These are phyloP conservation scores for Kalaharituber pfeilii DNA, from an alignment of 2,329 filamentous ascomycete genomes.

Conservation along the genomic window DNA sequence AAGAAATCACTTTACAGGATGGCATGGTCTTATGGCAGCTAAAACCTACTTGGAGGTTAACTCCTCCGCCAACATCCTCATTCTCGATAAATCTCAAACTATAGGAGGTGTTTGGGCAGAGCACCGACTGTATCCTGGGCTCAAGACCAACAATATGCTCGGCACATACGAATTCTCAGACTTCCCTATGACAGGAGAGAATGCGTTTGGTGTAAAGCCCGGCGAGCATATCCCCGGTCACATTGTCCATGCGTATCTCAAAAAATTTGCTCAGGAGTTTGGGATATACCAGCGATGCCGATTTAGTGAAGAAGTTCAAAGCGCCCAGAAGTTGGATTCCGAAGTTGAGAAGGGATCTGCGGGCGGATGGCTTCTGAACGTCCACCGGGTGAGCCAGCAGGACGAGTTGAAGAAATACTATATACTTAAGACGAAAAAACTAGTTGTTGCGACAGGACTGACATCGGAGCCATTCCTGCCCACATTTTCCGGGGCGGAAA, in stretches of 20 bases:
- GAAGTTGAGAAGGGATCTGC: conserved; percentile 23
- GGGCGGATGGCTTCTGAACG: conserved; percentile 31
- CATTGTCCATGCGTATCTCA: conserved; percentile 34
- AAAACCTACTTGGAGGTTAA: conserved; percentile 29
- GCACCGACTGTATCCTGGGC: conserved; percentile 47
- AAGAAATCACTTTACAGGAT: conserved; percentile 30
- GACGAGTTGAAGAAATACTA: conserved; percentile 7
- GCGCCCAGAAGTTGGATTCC: conserved; percentile 30
- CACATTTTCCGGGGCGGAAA: conserved; percentile 31
- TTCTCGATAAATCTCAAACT: conserved; percentile 41
- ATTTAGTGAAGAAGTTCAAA: conserved; percentile 31
- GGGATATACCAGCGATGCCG: conserved; percentile 30
- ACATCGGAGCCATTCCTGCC: conserved; percentile 37
- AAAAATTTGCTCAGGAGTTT: conserved; percentile 31
- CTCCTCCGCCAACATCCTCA: conserved; percentile 31
- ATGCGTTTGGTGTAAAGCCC: conserved; percentile 33
- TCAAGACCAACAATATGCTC: conserved; percentile 57
- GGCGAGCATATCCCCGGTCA: conserved; percentile 35
- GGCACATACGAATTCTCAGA: conserved; percentile 59
- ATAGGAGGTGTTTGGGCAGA: conserved; percentile 55
- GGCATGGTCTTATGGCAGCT: conserved; percentile 33
- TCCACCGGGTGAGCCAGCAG: conserved; percentile 14
- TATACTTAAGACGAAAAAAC: conserved; percentile 25
- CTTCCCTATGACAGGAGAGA: conserved; percentile 45
- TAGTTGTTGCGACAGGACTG: conserved; percentile 40